phyloP scores from a whole-genome alignment of 768 basidiomycete genomes.

The Naganishia vishniacii region DNA sequence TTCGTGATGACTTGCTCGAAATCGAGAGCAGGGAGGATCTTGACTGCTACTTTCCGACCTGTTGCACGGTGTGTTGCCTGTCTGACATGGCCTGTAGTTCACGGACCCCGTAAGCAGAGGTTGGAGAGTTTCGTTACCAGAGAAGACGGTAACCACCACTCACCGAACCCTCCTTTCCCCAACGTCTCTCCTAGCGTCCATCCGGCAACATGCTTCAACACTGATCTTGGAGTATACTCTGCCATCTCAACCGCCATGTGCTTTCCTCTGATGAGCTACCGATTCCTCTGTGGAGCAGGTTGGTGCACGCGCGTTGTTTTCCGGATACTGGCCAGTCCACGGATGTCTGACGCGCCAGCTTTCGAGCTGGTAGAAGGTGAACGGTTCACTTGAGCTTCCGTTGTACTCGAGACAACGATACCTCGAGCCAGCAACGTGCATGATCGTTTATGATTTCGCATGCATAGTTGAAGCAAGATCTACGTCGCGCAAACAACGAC shows the following conservation, averaged over 20 bases:
- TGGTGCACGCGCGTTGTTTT: too few species aligned
- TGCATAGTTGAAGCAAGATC: too few species aligned
- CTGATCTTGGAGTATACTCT: constrained; percentile 37
- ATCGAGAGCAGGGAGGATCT: constrained; percentile 45
- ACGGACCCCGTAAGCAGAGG: neutral
- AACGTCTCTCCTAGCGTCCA: constrained; percentile 43
- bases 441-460: too few species aligned
- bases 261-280: too few species aligned
- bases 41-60: constrained; percentile 43
- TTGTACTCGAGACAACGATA: too few species aligned
- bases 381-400: too few species aligned
- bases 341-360: too few species aligned
- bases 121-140: too few species aligned
- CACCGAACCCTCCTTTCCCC: constrained; percentile 46
- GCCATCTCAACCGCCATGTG: constrained; percentile 1
- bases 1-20: constrained; percentile 28
- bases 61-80: constrained; percentile 37
- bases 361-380: too few species aligned
- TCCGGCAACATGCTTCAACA: constrained; percentile 36
- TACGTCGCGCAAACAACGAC: too few species aligned
- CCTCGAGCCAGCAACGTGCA: too few species aligned
- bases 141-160: constrained; percentile 9
- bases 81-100: constrained; percentile 40
- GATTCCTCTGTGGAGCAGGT: neutral
- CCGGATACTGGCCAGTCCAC: too few species aligned